phyloP scores from a whole-genome alignment of 179 eudicot species.

The Heliamphora ciliata region DNA sequence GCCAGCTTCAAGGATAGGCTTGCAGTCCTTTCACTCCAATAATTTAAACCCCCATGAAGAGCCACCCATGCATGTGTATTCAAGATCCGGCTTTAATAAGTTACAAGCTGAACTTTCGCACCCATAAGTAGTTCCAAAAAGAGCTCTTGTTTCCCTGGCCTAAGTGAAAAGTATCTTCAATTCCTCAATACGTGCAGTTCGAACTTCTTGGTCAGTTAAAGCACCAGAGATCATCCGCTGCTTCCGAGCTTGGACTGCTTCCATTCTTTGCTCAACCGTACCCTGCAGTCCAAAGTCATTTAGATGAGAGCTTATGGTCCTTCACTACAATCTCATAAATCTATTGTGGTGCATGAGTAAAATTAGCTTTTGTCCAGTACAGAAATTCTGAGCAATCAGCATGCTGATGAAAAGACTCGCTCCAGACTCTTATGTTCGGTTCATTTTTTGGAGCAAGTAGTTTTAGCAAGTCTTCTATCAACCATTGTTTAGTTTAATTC shows the following conservation, averaged over 20 bases:
- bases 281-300: slow-evolving; percentile 46
- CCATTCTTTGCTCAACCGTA: slow-evolving; percentile 96
- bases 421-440: background rate
- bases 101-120: background rate
- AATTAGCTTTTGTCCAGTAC: background rate
- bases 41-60: background rate
- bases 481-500: too few species aligned
- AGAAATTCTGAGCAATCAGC: background rate
- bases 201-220: slow-evolving; percentile 93
- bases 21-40: background rate
- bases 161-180: slow-evolving; percentile 91
- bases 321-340: background rate
- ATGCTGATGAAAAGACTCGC: background rate
- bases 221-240: slow-evolving; percentile 96
- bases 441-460: too few species aligned
- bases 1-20: background rate
- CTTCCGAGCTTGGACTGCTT: slow-evolving; percentile 93
- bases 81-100: background rate
- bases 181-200: slow-evolving; percentile 85
- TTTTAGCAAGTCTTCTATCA: too few species aligned
- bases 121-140: background rate
- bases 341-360: too few species aligned
- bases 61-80: background rate
- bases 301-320: background rate
- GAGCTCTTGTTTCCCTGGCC: background rate